Evolutionary conservation across 2,329 filamentous ascomycete species (phyloP).

Genomic region (Venturiaceae sp.): DNA sequence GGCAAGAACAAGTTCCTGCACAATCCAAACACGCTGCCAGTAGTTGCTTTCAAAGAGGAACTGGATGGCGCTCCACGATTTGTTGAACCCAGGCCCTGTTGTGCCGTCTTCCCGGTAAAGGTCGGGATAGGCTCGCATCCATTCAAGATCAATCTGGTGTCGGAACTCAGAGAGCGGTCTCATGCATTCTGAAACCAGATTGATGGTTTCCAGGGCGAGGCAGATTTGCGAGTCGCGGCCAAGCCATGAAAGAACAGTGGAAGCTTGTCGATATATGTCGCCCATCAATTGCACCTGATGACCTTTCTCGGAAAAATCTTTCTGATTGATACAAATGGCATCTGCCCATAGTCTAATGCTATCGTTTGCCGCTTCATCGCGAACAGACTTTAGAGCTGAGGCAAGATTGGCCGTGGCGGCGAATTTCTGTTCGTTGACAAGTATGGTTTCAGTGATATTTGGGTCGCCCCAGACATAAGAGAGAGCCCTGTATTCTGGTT

Average conservation of each 20-base stretch:
- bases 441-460: neutral
- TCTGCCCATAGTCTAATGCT: neutral
- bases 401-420: neutral
- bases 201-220: neutral
- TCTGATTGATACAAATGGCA: neutral
- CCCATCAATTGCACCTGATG: neutral
- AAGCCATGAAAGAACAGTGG: neutral
- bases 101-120: neutral
- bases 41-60: neutral
- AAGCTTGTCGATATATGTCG: neutral
- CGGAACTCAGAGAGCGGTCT: too few relatives aligned
- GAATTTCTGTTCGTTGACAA: neutral
- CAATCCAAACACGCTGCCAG: neutral
- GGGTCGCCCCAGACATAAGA: neutral
- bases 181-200: neutral
- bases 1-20: neutral
- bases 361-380: neutral
- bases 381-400: neutral
- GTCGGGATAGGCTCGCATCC: neutral
- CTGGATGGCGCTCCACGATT: neutral
- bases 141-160: neutral
- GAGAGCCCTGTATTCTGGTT: neutral
- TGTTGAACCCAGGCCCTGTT: neutral
- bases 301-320: neutral
- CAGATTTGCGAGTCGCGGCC: neutral